These are phyloP conservation scores for Blastocystis sp. DNA, from an alignment of 352 stramenopile genomes.

Conservation along the genomic window DNA sequence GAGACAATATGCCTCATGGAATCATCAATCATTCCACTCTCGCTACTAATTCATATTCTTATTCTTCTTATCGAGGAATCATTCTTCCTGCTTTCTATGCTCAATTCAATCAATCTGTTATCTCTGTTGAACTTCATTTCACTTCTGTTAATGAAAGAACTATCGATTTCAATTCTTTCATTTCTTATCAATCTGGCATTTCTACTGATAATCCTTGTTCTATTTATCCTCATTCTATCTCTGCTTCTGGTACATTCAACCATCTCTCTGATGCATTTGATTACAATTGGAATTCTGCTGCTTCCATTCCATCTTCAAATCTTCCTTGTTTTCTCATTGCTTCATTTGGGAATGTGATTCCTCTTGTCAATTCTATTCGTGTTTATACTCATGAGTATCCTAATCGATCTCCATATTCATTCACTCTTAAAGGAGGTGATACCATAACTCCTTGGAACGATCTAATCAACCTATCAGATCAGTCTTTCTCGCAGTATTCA, in stretches of 20 bases:
- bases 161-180: not conserved
- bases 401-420: not conserved
- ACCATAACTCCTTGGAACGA: not conserved
- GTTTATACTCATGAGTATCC: not conserved
- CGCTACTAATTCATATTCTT: too few relatives aligned
- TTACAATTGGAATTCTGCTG: not conserved
- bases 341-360: not conserved
- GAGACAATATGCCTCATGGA: too few relatives aligned
- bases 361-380: not conserved
- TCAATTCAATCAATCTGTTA: too few relatives aligned
- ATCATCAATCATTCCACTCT: too few relatives aligned
- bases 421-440: not conserved
- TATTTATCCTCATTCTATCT: not conserved
- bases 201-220: not conserved
- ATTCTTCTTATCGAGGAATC: too few relatives aligned
- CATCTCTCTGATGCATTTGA: not conserved
- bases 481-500: too few relatives aligned
- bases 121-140: conserved; percentile 16
- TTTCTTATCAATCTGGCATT: not conserved
- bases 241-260: not conserved
- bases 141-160: not conserved
- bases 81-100: too few relatives aligned
- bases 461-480: too few relatives aligned
- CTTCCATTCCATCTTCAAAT: not conserved
- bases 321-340: not conserved